Percentiles rank a stretch among this genome's conserved stretches.
These are phyloP conservation scores for Halophytophthora batemanensis DNA, from an alignment of 352 stramenopile species.

Conservation along the genomic window DNA sequence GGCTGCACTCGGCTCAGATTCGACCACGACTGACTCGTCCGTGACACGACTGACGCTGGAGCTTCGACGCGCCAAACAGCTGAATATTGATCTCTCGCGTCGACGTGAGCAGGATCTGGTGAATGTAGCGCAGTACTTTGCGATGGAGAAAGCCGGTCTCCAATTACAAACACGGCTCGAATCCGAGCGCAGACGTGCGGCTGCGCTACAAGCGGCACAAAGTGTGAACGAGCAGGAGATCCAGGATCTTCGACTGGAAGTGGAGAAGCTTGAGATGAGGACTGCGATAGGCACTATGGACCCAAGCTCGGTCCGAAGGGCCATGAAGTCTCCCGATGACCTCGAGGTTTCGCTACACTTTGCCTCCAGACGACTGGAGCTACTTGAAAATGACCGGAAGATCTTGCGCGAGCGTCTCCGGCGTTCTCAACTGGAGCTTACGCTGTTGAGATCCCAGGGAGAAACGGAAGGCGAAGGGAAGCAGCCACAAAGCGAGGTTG, in stretches of 20 bases:
- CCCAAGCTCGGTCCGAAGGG: background rate
- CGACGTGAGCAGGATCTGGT: slow-evolving; percentile 21
- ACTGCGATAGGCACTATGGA: slow-evolving; percentile 5
- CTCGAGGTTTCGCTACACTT: slow-evolving; percentile 4
- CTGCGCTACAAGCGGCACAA: slow-evolving; percentile 14
- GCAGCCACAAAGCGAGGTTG: background rate
- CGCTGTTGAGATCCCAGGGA: slow-evolving; percentile 6
- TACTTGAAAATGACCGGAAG: slow-evolving; percentile 15
- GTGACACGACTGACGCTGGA: slow-evolving; percentile 14
- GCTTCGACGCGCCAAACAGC: slow-evolving; percentile 12
- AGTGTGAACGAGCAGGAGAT: slow-evolving; percentile 21
- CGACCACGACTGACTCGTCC: background rate
- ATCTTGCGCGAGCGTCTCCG: slow-evolving; percentile 11
- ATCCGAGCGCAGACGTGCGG: slow-evolving; percentile 10
- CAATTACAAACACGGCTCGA: slow-evolving; percentile 21
- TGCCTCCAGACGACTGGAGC: slow-evolving; percentile 11
- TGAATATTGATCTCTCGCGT: slow-evolving; percentile 17
- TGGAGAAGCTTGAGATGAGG: slow-evolving; percentile 26
- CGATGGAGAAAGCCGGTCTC: slow-evolving; percentile 21
- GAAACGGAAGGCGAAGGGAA: background rate
- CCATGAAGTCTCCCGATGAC: background rate
- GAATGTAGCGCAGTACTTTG: slow-evolving; percentile 23
- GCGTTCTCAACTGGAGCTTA: slow-evolving; percentile 14
- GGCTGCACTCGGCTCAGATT: background rate
- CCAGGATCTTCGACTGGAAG: slow-evolving; percentile 17